Evolutionary conservation across 2,329 filamentous ascomycete species (phyloP), one percentile per base, ranked within the genome.

Genomic region (Diplocarpon rosae): DNA sequence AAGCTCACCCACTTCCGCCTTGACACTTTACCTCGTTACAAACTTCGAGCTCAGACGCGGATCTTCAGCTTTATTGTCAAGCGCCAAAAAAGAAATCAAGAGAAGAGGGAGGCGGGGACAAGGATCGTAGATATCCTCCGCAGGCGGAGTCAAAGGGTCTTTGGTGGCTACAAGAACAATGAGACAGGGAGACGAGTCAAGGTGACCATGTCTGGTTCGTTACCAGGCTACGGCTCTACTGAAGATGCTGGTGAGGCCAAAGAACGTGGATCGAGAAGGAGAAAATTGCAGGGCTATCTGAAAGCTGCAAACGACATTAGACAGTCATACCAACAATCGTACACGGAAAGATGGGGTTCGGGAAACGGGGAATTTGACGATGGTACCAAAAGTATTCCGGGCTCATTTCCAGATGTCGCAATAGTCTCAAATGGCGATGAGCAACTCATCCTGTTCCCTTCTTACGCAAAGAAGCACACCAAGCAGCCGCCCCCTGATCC

Each of bases 381-480:
- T 37, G 68, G 68, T 57, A 58, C 65, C 63, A 47, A 61, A 62
- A 63, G 71, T 36, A 83, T 85, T 27, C 82, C 86, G 0, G 84
- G 83, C 0, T 78, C 82, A 1, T 95, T 94, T 58, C 86, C 88
- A 0, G 83, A 95, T 54, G 83, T 86, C 14, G 77, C 83, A n/a
- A 84, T 95, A 48, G 76, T 83, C 13, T 75, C 79, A 10, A 80
- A 79, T 49, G 89, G 86, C 11, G 77, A 87, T 48, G 88, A 95
- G 62, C 86, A 96, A 66, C 86, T 98, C 80, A 78, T 98, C 9
- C 63, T 98, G 17, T 98, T 98, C 55, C 92, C 92, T 0, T 95
- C 87, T 42, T 98, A 98, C 87, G 86, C 8, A 80, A 89, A 59
- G 57, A 60, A 51, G 50, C 63, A 52, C 53, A 55, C 31, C 48